phyloP scores from a whole-genome alignment of 495 filamentous ascomycete genomes.

The Evernia prunastri region DNA sequence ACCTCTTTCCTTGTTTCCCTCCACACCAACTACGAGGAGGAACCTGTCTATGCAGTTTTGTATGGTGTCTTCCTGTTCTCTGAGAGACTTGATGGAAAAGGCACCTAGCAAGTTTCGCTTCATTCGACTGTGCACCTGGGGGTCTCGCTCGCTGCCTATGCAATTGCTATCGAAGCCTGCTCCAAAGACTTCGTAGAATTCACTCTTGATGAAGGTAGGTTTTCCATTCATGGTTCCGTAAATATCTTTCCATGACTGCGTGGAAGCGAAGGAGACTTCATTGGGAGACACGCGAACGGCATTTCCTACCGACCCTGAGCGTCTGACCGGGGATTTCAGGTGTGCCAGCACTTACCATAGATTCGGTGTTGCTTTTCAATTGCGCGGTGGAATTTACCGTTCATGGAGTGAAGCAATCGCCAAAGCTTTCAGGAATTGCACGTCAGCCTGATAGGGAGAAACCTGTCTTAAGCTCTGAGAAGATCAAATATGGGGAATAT shows the following conservation, averaged over 20 bases:
- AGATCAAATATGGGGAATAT: no score
- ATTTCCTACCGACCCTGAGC: constrained; percentile 13
- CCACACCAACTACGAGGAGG: not conserved
- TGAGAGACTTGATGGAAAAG: constrained; percentile 24
- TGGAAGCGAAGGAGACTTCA: constrained; percentile 22
- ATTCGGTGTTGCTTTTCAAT: constrained; percentile 16
- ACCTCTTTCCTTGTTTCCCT: constrained; percentile 9
- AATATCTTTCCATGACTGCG: constrained; percentile 18
- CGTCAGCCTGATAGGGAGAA: not conserved
- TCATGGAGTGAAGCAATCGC: constrained; percentile 21
- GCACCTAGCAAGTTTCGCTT: constrained; percentile 18
- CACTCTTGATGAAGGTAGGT: constrained; percentile 17
- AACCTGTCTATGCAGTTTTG: constrained; percentile 7
- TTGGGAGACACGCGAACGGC: constrained; percentile 23
- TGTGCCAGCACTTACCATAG: constrained; percentile 18
- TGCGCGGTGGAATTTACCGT: constrained; percentile 17
- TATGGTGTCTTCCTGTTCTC: constrained; percentile 21
- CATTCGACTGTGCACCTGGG: constrained; percentile 20
- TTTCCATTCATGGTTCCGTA: constrained; percentile 15
- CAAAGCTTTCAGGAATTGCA: constrained; percentile 15
- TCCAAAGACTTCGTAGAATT: constrained; percentile 27
- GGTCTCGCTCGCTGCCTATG: constrained; percentile 28
- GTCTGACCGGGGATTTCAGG: not conserved
- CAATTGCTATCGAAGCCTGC: constrained; percentile 18
- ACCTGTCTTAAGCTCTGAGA: not conserved